Base-by-base conservation (phyloP, 1,284 basidiomycete genomes). In the Laetiporus sulphureus region DNA sequence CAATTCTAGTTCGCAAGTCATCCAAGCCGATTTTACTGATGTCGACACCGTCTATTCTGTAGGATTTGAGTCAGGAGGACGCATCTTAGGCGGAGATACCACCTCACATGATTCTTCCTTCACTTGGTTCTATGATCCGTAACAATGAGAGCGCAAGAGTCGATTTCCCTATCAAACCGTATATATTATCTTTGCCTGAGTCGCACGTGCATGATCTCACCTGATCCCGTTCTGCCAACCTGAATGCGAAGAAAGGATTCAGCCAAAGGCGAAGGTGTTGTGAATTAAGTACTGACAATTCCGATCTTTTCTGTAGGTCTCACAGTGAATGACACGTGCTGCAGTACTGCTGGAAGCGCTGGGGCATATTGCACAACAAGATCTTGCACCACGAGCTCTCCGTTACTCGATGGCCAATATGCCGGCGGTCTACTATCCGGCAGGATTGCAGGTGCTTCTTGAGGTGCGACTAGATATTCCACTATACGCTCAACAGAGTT, bases 1-100 rank as follows among this genome's bases (percentile, higher is more conserved):
- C 77, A 33, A 79, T 66, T 13, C 72, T 67, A 15, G 73, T 83
- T 46, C 87, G 64, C 22, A 93, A 68, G 56, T 91, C 88, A 56
- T 87, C 79, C n/a, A 95, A 69, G 1, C 90, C 89, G 32, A 95
- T 80, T 2, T 70, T 75, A 5, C 80, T 75, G 45, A 94, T 85
- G 61, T 94, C 86, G 48, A 94, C 75, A 4, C 84, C 84, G 55
- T 92, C 89, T 30, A 93, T 66, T n/a, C 79, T 81, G 40, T 6
- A 18, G 22, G 13, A 35, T 30, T 36, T 16, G 42, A 42, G 34
- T 5, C 6, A 12, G 11, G 15, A 4, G 12, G 5, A 27, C 5
- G 36, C 43, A 40, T 11, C 54, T 29, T 33, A 21, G 6, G 36
- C 23, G 23, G 18, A 35, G 25, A 25, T 3, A 38, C 1, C 13